These are phyloP conservation scores for Mesostigma viride DNA, from an alignment of 139 green algal species.

Conservation along the genomic window DNA sequence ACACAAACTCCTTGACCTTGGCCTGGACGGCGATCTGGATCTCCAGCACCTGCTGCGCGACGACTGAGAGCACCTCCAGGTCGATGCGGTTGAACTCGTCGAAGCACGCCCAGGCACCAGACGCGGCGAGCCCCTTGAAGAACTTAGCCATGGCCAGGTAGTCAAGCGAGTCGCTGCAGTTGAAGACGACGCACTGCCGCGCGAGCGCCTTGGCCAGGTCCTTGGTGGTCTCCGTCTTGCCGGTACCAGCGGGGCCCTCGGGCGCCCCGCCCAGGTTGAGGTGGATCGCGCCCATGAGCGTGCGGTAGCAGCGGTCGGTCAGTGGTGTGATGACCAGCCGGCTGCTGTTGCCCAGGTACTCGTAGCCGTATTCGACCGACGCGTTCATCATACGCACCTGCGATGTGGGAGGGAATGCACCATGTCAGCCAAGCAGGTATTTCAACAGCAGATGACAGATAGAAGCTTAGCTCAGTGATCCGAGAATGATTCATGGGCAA, in stretches of 20 bases:
- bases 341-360: constrained; percentile 33
- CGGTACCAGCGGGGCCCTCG: constrained; percentile 25
- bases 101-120: constrained; percentile 35
- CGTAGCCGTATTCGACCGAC: constrained; percentile 33
- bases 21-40: constrained; percentile 24
- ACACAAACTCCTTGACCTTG: constrained; percentile 43
- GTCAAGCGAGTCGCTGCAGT: constrained; percentile 37
- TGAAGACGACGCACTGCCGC: constrained; percentile 40
- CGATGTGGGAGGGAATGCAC: no score
- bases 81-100: constrained; percentile 47
- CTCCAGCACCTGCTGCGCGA: constrained; percentile 47
- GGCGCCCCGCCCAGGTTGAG: constrained; percentile 33
- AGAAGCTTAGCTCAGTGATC: neutral
- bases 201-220: constrained; percentile 33
- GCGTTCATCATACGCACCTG: constrained; percentile 70
- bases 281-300: constrained; percentile 33
- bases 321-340: constrained; percentile 34
- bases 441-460: neutral
- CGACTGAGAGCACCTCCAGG: constrained; percentile 45
- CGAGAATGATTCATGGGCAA: no score
- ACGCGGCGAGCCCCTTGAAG: constrained; percentile 34
- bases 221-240: constrained; percentile 46
- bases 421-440: no score
- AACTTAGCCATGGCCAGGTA: constrained; percentile 39
- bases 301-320: constrained; percentile 35